Evolutionary conservation across 139 green algal genomes (phyloP).

Genomic region (Penium margaritaceum): DNA sequence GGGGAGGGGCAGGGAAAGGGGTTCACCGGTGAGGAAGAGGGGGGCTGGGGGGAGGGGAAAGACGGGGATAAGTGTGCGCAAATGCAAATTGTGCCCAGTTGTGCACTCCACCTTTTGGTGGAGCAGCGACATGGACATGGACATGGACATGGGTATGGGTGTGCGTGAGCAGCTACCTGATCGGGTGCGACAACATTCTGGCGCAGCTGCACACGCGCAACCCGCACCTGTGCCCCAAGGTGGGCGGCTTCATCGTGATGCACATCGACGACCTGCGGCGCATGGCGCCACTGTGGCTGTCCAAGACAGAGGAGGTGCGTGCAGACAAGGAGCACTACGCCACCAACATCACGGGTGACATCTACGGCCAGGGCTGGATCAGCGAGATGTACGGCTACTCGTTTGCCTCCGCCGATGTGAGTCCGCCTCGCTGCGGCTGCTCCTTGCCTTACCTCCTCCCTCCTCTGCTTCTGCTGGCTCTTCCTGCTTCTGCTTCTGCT

Average conservation of each 20-base stretch:
- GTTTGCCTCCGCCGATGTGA: constrained; percentile 37
- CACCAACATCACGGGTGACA: constrained; percentile 45
- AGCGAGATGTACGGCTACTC: constrained; percentile 57
- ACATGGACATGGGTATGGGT: too few relatives aligned
- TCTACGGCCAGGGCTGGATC: constrained; percentile 48
- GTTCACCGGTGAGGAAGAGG: too few relatives aligned
- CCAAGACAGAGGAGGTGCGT: constrained; percentile 41
- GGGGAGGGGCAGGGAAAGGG: too few relatives aligned
- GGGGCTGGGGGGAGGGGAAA: too few relatives aligned
- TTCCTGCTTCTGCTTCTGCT: too few relatives aligned
- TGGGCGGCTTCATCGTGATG: constrained; percentile 40
- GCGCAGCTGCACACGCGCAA: constrained; percentile 35
- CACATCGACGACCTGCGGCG: constrained; percentile 35
- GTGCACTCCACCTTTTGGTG: too few relatives aligned
- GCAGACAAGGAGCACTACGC: constrained; percentile 40
- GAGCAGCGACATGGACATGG: too few relatives aligned
- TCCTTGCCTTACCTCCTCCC: not conserved
- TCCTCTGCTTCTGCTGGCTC: too few relatives aligned
- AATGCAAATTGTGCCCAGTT: too few relatives aligned
- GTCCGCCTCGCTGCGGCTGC: not conserved
- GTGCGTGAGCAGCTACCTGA: constrained; percentile 40
- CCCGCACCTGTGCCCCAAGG: constrained; percentile 35
- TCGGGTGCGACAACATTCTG: constrained; percentile 41
- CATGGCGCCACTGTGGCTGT: constrained; percentile 43
- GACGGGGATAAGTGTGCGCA: too few relatives aligned